These are phyloP conservation scores for Anthracocystis walkeri DNA, from an alignment of 1,284 basidiomycete genomes.

Conservation along the genomic window DNA sequence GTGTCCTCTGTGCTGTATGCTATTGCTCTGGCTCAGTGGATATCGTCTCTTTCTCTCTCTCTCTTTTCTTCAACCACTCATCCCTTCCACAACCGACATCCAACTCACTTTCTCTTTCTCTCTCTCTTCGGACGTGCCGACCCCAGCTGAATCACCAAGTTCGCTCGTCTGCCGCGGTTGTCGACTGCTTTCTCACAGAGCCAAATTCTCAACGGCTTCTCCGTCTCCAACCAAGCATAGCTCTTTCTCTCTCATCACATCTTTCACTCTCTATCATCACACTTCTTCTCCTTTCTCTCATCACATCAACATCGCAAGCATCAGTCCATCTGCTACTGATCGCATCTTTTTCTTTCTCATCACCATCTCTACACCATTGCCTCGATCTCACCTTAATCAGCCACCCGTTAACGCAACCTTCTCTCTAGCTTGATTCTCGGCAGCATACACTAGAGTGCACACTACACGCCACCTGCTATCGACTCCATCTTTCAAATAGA, in stretches of 20 bases:
- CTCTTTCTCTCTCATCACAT: neutral
- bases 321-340: too few species aligned
- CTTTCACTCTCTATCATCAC: neutral
- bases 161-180: neutral
- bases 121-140: too few species aligned
- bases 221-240: neutral
- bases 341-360: too few species aligned
- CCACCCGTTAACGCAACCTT: too few species aligned
- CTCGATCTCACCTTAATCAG: too few species aligned
- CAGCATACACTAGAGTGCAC: neutral
- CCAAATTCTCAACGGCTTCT: neutral
- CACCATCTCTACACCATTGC: too few species aligned
- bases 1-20: neutral
- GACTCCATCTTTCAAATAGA: neutral
- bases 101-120: neutral
- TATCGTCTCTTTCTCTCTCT: neutral
- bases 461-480: neutral
- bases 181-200: neutral
- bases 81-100: neutral
- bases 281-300: neutral
- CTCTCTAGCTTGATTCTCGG: too few species aligned
- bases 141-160: constrained; percentile 1
- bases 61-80: neutral
- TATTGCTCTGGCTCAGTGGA: neutral
- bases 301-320: neutral